A percentile compares a stretch with the other conserved stretches of the same genome.
Conservation (phyloP, 2,329 filamentous ascomycete species). For the Aspergillus ochraceus region DNA sequence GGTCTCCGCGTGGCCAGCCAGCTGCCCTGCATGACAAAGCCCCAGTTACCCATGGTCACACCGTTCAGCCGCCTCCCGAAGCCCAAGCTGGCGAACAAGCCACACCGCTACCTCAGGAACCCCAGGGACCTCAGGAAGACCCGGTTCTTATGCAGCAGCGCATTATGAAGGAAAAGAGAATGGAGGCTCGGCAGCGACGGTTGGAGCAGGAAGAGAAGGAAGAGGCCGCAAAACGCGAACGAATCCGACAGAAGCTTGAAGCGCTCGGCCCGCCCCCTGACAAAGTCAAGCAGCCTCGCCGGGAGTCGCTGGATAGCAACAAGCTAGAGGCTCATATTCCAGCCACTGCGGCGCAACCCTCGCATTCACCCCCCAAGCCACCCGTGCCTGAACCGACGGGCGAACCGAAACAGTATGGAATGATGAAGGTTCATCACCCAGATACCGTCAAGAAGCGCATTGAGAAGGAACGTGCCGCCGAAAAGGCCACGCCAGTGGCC, state of each 20-base stretch:
- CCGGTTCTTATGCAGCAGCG: constrained; percentile 57
- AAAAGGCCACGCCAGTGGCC: constrained; percentile 29
- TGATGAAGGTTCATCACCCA: constrained; percentile 62
- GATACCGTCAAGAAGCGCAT: constrained; percentile 52
- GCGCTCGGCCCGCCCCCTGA: constrained; percentile 50
- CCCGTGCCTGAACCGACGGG: constrained; percentile 58
- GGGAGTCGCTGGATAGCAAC: constrained; percentile 27
- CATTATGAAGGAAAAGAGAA: constrained; percentile 61
- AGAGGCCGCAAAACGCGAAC: constrained; percentile 58
- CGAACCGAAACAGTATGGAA: constrained; percentile 60
- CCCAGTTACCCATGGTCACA: constrained; percentile 19
- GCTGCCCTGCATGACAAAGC: constrained; percentile 29
- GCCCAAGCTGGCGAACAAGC: constrained; percentile 18
- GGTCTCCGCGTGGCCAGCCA: constrained; percentile 29
- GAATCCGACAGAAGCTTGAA: constrained; percentile 58
- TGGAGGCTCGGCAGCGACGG: constrained; percentile 55
- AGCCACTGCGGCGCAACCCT: constrained; percentile 31
- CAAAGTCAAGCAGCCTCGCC: constrained; percentile 31
- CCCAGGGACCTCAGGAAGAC: constrained; percentile 32
- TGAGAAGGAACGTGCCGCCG: constrained; percentile 36
- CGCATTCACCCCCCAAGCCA: constrained; percentile 58
- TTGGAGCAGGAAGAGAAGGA: constrained; percentile 57
- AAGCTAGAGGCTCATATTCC: constrained; percentile 23
- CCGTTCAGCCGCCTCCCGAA: constrained; percentile 18
- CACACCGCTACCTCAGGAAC: constrained; percentile 12